Evolutionary conservation across 2,329 filamentous ascomycete species (phyloP).

Genomic region (Rutstroemia sp.): DNA sequence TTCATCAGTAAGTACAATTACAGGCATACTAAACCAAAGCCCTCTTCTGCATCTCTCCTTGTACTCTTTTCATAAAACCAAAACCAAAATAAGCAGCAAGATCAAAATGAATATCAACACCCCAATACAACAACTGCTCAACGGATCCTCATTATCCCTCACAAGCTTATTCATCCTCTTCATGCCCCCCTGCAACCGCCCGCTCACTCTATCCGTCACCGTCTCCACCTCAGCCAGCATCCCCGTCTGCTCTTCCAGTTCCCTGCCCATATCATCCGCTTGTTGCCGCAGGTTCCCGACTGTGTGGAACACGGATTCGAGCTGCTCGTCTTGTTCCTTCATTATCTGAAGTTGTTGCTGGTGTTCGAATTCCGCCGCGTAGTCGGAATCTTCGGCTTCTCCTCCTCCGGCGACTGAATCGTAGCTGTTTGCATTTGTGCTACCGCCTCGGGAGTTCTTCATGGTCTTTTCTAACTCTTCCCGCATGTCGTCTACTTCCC

Average conservation of each 20-base stretch:
- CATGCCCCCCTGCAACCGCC: conserved; percentile 77
- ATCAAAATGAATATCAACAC: conserved; percentile 84
- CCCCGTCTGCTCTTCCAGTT: conserved; percentile 89
- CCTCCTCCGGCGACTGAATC: conserved; percentile 29
- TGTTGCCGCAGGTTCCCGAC: conserved; percentile 86
- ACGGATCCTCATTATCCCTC: conserved; percentile 78
- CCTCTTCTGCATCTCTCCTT: too few relatives aligned
- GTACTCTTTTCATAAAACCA: conserved; percentile 41
- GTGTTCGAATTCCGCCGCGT: conserved; percentile 78
- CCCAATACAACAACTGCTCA: conserved; percentile 85
- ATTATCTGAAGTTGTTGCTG: conserved; percentile 87
- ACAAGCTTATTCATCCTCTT: conserved; percentile 81
- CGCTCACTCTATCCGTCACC: conserved; percentile 79
- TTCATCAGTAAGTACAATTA: too few relatives aligned
- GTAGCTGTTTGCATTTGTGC: conserved; percentile 26
- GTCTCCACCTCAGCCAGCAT: conserved; percentile 81
- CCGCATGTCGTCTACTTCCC: conserved; percentile 84
- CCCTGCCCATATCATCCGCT: conserved; percentile 91
- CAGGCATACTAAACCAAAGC: too few relatives aligned
- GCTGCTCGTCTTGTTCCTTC: conserved; percentile 86
- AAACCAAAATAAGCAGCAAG: conserved; percentile 71
- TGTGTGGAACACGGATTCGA: conserved; percentile 88
- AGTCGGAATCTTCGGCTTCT: conserved; percentile 30
- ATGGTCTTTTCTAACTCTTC: conserved; percentile 64
- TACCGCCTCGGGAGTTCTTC: conserved; percentile 30